Conservation (phyloP, 2,329 filamentous ascomycete species). For the Aspergillus candidus region DNA sequence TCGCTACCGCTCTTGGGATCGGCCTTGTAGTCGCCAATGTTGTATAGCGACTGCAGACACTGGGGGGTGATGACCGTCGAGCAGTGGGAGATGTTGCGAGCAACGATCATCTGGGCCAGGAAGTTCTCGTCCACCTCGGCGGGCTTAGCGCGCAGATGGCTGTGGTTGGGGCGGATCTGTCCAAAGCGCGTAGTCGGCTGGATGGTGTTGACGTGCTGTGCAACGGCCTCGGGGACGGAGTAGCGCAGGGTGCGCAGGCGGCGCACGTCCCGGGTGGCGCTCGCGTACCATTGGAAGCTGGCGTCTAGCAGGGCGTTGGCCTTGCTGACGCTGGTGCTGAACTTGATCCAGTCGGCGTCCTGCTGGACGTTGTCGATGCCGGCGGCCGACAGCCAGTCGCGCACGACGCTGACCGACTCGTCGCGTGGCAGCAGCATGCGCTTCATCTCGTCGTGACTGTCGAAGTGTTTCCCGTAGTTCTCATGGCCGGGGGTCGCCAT, state of each 20-base stretch:
- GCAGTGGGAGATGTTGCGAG: conserved; percentile 31
- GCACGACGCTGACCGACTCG: conserved; percentile 36
- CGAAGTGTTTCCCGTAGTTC: conserved; percentile 47
- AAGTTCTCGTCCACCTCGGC: conserved; percentile 14
- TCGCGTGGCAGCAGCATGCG: conserved; percentile 43
- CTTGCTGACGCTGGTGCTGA: conserved; percentile 29
- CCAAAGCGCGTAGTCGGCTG: conserved; percentile 41
- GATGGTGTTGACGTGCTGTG: conserved; percentile 35
- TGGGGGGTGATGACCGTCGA: conserved; percentile 41
- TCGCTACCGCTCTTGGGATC: conserved; percentile 32
- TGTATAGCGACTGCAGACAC: conserved; percentile 45
- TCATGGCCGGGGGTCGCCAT: conserved; percentile 46
- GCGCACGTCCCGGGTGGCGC: conserved; percentile 19
- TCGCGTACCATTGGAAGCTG: conserved; percentile 36
- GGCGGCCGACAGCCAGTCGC: conserved; percentile 42
- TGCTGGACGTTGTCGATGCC: conserved; percentile 33
- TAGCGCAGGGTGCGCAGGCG: conserved; percentile 37
- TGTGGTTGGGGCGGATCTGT: conserved; percentile 25
- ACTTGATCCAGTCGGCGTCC: conserved; percentile 36
- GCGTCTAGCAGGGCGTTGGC: conserved; percentile 36
- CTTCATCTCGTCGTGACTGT: conserved; percentile 43
- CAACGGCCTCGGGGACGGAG: conserved; percentile 32
- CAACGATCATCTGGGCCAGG: conserved; percentile 12
- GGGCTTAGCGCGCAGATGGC: conserved; percentile 20
- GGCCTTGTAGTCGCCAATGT: conserved; percentile 37